Evolutionary conservation across 2,329 filamentous ascomycete species (phyloP).

Genomic region (Exophiala xenobiotica): DNA sequence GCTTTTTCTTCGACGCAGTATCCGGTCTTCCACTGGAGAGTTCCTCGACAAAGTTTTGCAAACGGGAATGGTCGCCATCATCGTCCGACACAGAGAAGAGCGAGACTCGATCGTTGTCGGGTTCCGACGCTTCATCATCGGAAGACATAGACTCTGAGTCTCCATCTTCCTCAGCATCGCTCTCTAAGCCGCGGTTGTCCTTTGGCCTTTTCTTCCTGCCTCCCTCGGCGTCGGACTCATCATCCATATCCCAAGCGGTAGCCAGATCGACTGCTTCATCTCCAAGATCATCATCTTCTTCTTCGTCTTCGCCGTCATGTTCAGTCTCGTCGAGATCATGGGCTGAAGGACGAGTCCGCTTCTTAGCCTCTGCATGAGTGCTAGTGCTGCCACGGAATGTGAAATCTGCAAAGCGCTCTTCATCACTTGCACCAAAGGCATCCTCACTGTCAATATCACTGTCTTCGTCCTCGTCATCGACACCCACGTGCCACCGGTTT

Average conservation of each 20-base stretch:
- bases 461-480: slow-evolving; percentile 65
- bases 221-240: slow-evolving; percentile 47
- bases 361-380: slow-evolving; percentile 28
- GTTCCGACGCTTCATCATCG: slow-evolving; percentile 46
- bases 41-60: slow-evolving; percentile 63
- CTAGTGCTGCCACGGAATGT: slow-evolving; percentile 59
- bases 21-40: slow-evolving; percentile 13
- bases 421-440: slow-evolving; percentile 84
- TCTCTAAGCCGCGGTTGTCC: slow-evolving; percentile 37
- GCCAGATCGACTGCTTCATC: slow-evolving; percentile 64
- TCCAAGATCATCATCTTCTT: slow-evolving; percentile 52
- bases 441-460: slow-evolving; percentile 72
- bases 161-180: slow-evolving; percentile 49
- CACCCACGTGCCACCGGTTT: slow-evolving; percentile 78
- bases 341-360: slow-evolving; percentile 32
- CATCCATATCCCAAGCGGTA: slow-evolving; percentile 59
- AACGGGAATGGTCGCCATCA: slow-evolving; percentile 58
- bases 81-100: slow-evolving; percentile 51
- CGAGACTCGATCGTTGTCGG: slow-evolving; percentile 52
- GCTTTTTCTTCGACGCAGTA: slow-evolving; percentile 30
- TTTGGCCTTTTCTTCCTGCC: slow-evolving; percentile 34
- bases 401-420: slow-evolving; percentile 79
- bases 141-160: not conserved
- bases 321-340: slow-evolving; percentile 47
- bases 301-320: slow-evolving; percentile 37